Evolutionary conservation across 306 rosid genomes (phyloP), one percentile per base, ranked within the genome.

Genomic region (Cucurbita ficifolia): DNA sequence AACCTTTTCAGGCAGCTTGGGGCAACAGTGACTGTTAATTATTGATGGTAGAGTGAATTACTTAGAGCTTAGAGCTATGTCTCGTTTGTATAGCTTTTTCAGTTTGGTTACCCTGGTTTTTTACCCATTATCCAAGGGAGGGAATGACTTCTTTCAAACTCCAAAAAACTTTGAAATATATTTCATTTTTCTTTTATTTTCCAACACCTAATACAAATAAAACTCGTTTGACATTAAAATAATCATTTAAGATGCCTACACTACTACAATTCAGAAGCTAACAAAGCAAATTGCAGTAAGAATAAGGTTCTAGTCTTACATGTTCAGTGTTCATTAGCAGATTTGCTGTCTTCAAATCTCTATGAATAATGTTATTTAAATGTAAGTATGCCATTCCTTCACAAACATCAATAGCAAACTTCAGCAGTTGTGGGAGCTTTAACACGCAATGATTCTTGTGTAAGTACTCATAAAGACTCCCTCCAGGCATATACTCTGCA

Each of bases 311-410:
- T 51, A 70, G 77, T 85, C 96, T 86, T 87, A 95, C 99, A 74
- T 86, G 90, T 75, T 89, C 75, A 54, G 80, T 74, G 77, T 91
- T 92, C 99, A 95, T 91, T 72, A 95, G 91, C 76, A 95, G 82
- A 86, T 95, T 95, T 77, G 99, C 99, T 0, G 99, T 91, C 96
- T 95, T 95, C 83, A 95, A 81, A 80, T 95, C 99, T 83, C 99
- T 84, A 74, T 95, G 99, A 69, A 95, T 88, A 75, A 95, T 95
- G 86, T 85, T 83, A 76, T 82, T 89, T 67, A 55, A 84, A 78
- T 95, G 99, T 85, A 95, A 85, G 83, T 95, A 95, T 79, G 84
- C 97, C 99, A 95, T 95, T 72, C 99, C 99, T 78, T 83, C 88
- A 83, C 99, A 86, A 79, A 95, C 91, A 88, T 95, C 93, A 76